These are phyloP conservation scores for Komagataella mondaviorum DNA, from an alignment of 805 yeast species.

Conservation along the genomic window DNA sequence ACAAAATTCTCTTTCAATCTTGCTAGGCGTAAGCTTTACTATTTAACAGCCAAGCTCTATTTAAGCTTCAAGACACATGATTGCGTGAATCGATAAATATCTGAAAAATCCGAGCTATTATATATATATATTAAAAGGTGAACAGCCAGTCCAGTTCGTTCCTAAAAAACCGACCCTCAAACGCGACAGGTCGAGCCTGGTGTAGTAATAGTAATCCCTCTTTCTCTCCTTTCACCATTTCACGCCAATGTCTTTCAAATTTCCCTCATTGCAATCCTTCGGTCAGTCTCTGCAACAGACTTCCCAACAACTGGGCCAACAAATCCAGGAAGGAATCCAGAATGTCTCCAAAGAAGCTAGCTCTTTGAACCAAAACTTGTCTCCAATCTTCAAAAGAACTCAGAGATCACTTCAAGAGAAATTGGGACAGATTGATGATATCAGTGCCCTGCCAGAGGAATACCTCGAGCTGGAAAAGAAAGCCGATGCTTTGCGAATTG, in stretches of 20 bases:
- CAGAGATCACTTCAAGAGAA: conserved; percentile 46
- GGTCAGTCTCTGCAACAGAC: conserved; percentile 19
- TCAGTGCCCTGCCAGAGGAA: conserved; percentile 63
- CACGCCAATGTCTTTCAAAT: conserved; percentile 15
- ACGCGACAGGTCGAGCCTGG: neutral
- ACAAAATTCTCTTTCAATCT: too few relatives aligned
- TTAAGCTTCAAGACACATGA: too few relatives aligned
- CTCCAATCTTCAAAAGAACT: conserved; percentile 48
- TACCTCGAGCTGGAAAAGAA: conserved; percentile 54
- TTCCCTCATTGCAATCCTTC: conserved; percentile 14
- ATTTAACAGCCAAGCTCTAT: too few relatives aligned
- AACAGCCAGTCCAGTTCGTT: neutral
- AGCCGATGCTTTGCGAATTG: conserved; percentile 49
- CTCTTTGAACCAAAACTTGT: conserved; percentile 20
- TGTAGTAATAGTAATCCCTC: neutral
- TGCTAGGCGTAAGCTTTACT: too few relatives aligned
- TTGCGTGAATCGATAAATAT: too few relatives aligned
- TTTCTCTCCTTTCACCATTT: neutral
- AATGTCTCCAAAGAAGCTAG: conserved; percentile 20
- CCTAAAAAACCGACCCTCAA: neutral
- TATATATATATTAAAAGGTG: too few relatives aligned
- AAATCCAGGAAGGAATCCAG: conserved; percentile 17
- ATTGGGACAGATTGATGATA: conserved; percentile 51
- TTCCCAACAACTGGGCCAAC: conserved; percentile 16
- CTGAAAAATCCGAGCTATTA: too few relatives aligned